Base-by-base conservation (phyloP, 2,329 filamentous ascomycete species). In the Coniochaeta pulveracea region DNA sequence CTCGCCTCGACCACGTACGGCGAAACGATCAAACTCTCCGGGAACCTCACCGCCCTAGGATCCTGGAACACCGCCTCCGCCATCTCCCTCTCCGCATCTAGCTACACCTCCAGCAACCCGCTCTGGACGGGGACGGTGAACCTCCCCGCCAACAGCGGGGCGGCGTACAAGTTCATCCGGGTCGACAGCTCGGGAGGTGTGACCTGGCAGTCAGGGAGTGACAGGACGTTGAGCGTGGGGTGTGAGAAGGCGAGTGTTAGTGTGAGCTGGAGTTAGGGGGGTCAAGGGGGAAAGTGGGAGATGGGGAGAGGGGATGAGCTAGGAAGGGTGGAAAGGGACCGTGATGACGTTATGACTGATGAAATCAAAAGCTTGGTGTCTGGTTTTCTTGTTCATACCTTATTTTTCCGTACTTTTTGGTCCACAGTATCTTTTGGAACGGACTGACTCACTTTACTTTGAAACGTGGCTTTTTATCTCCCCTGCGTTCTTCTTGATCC, bases 161-260 rank as follows among this genome's bases (percentile, higher is more conserved):
- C 76, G 22, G 42, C 63, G 46, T 76, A 73, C 45, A 74, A 76
- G 47, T 77, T 65, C 45, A 59, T 76, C 39, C 61, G 62, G 42
- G 58, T 69, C 24, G 56, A 54, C 29, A 50, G 47, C 10, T 56
- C 60, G 37, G 66, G 68, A 2, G 51, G 47, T 1, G 54, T 71
- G 6, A 59, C 55, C 1, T 76, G 71, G 71, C 71, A 77, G 49
- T 58, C 56, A 30, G 69, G 69, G 26, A 50, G 50, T 3, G 53
- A 56, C 37, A 49, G 45, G 9, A 39, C 40, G 2, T 47, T 48
- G 33, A 48, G 50, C 6, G 47, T 54, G 14, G 45, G 50, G 16
- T 46, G 37, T 26, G 39, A 41, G 4, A 38, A 42, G 6, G 42
- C 46, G 5, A 46, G 43, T 10, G 42, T 44, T 2, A 39, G 37